Conservation (phyloP, 2,329 filamentous ascomycete genomes). For the Microdochium trichocladiopsis region DNA sequence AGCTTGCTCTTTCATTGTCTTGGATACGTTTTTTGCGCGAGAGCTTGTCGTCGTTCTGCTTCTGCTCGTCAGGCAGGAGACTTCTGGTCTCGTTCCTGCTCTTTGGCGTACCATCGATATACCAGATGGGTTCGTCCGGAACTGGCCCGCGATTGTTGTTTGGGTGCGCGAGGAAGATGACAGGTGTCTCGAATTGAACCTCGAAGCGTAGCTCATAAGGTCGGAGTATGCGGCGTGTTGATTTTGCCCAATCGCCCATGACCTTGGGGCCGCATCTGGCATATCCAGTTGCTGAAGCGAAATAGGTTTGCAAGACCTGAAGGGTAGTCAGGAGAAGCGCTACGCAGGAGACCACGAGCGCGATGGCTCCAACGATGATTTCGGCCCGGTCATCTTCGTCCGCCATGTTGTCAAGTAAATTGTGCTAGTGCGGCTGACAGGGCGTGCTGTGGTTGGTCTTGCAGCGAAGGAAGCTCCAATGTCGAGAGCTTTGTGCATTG, state of each 20-base stretch:
- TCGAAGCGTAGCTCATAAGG: slow-evolving; percentile 13
- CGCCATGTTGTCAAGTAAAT: too few relatives aligned
- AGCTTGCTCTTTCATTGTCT: slow-evolving; percentile 28
- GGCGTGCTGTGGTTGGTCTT: background rate
- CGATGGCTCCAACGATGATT: slow-evolving; percentile 7
- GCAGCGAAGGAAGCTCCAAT: background rate
- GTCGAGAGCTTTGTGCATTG: too few relatives aligned
- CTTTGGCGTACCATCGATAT: slow-evolving; percentile 7
- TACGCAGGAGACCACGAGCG: slow-evolving; percentile 11
- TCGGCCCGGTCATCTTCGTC: slow-evolving; percentile 4
- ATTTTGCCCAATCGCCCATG: slow-evolving; percentile 12
- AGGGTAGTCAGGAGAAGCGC: slow-evolving; percentile 6
- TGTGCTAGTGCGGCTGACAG: background rate
- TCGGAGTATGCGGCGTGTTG: slow-evolving; percentile 7
- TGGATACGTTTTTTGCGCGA: slow-evolving; percentile 12
- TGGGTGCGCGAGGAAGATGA: slow-evolving; percentile 12
- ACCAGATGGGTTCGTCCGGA: slow-evolving; percentile 8
- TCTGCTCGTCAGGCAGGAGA: slow-evolving; percentile 1
- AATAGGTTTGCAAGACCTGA: slow-evolving; percentile 12
- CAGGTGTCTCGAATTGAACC: slow-evolving; percentile 13
- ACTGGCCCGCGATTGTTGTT: slow-evolving; percentile 10
- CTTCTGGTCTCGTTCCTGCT: slow-evolving; percentile 10
- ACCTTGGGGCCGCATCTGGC: slow-evolving; percentile 5
- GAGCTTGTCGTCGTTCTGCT: slow-evolving; percentile 3
- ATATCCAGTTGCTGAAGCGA: slow-evolving; percentile 7